Evolutionary conservation across 2,329 filamentous ascomycete genomes (phyloP), one percentile per base, ranked within the genome.

Genomic region (Fusarium devonianum): DNA sequence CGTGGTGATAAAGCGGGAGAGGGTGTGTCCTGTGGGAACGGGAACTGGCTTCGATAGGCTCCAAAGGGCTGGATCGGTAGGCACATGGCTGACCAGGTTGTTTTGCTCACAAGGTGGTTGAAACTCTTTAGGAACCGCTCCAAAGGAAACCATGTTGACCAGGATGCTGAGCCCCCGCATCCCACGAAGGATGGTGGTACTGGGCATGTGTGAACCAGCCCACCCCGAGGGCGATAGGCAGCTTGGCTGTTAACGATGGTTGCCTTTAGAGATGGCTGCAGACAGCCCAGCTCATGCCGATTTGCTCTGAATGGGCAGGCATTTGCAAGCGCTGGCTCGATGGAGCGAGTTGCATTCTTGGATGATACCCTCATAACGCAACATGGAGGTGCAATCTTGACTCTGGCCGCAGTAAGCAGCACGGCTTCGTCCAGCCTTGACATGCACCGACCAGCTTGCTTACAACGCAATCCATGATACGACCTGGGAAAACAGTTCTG

Each of bases 51-150:
- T 38, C 39, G 38, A 37, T 37, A 32, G 28, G 29, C 29, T 40
- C 32, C 26, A 30, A 32, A 19, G 29, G 49, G 29, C 35, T 34
- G 38, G 52, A 41, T 37, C 49, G 28, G 14, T 38, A 36, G 21
- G 22, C 49, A 36, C 49, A 54, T 51, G 52, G 52, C 37, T 43
- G 42, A 29, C 33, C 29, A 28, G 37, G 38, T 43, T 55, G 38
- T 36, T 42, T 44, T 30, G 30, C 23, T 43, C 34, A 32, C 14
- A 21, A 22, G 19, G 21, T 39, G 11, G 22, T 35, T 23, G 43
- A 48, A 43, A 40, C 38, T 9, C 29, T 32, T n/a, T n/a, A n/a
- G n/a, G n/a, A n/a, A n/a, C n/a, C n/a, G n/a, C n/a, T n/a, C n/a
- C n/a, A n/a, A n/a, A n/a, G n/a, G n/a, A n/a, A n/a, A n/a, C n/a